These are phyloP conservation scores for Xylariaceae sp. DNA, from an alignment of 2,329 filamentous ascomycete species.

Conservation along the genomic window DNA sequence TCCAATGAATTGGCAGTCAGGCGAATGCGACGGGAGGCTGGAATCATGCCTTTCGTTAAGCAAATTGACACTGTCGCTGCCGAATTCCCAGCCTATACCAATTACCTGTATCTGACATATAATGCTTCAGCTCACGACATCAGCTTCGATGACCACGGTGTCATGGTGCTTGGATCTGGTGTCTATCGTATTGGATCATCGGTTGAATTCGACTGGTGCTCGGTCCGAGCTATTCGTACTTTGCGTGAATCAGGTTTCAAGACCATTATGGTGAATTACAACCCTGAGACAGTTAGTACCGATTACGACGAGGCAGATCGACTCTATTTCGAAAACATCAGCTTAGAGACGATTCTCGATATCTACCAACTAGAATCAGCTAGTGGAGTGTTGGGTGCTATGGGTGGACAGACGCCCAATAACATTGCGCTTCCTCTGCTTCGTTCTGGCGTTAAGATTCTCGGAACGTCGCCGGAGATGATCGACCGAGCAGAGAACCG, in stretches of 20 bases:
- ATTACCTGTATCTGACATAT: slow-evolving; percentile 96
- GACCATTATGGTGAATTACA: slow-evolving; percentile 80
- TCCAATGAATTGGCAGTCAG: slow-evolving; percentile 92
- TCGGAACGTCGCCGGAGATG: slow-evolving; percentile 97
- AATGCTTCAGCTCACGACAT: slow-evolving; percentile 86
- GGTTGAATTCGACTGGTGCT: slow-evolving; percentile 99
- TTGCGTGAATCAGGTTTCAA: slow-evolving; percentile 80
- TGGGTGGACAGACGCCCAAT: slow-evolving; percentile 97
- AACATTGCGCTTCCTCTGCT: slow-evolving; percentile 91
- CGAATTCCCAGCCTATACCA: slow-evolving; percentile 90
- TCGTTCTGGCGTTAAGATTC: slow-evolving; percentile 83
- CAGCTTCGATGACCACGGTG: slow-evolving; percentile 78
- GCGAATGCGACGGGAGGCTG: slow-evolving; percentile 75
- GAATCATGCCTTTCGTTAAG: slow-evolving; percentile 87
- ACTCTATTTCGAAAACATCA: slow-evolving; percentile 96
- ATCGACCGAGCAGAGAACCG: slow-evolving; percentile 96
- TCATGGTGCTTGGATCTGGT: slow-evolving; percentile 95
- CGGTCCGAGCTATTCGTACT: slow-evolving; percentile 88
- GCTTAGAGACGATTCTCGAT: slow-evolving; percentile 82
- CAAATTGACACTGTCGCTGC: slow-evolving; percentile 98
- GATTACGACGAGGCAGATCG: slow-evolving; percentile 94
- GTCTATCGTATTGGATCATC: slow-evolving; percentile 97
- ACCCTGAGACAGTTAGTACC: slow-evolving; percentile 83
- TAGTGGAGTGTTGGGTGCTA: slow-evolving; percentile 83
- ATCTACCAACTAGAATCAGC: slow-evolving; percentile 87